Conservation (phyloP, 2,329 filamentous ascomycete species). For the Trichoderma polysporum region DNA sequence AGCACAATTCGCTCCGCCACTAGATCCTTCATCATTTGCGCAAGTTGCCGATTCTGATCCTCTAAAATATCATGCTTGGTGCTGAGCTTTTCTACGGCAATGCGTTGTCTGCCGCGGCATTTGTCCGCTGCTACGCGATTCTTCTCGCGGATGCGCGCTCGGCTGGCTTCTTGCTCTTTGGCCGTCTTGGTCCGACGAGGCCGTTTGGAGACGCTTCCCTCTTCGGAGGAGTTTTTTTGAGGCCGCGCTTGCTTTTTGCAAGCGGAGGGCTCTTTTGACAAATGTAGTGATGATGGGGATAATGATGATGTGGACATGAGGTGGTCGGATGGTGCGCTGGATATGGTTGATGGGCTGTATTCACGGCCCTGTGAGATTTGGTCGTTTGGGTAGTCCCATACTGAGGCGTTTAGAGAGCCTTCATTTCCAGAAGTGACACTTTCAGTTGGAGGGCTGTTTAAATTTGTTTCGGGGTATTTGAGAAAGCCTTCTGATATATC, state of each 20-base stretch:
- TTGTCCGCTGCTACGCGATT: constrained; percentile 20
- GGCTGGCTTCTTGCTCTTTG: constrained; percentile 7
- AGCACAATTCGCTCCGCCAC: constrained; percentile 14
- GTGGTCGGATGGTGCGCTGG: not conserved
- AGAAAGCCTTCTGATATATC: not conserved
- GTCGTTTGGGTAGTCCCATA: constrained; percentile 1
- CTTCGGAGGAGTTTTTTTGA: not conserved
- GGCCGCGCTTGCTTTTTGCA: not conserved
- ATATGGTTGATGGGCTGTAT: not conserved
- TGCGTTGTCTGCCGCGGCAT: constrained; percentile 18
- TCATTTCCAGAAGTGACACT: not conserved
- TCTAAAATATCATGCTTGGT: constrained; percentile 9
- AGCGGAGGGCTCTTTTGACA: not conserved
- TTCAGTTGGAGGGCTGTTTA: not conserved
- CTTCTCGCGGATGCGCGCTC: constrained; percentile 18
- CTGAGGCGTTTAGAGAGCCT: not conserved
- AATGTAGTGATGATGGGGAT: not conserved
- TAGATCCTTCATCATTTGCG: constrained; percentile 5
- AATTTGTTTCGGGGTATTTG: not conserved
- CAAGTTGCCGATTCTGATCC: constrained; percentile 5
- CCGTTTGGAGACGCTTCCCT: not conserved
- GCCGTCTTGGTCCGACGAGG: not conserved
- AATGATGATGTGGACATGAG: not conserved
- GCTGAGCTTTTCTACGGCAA: constrained; percentile 11
- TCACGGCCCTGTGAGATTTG: not conserved